Conservation (phyloP, 208 protist species). For the Leishmania braziliensis region DNA sequence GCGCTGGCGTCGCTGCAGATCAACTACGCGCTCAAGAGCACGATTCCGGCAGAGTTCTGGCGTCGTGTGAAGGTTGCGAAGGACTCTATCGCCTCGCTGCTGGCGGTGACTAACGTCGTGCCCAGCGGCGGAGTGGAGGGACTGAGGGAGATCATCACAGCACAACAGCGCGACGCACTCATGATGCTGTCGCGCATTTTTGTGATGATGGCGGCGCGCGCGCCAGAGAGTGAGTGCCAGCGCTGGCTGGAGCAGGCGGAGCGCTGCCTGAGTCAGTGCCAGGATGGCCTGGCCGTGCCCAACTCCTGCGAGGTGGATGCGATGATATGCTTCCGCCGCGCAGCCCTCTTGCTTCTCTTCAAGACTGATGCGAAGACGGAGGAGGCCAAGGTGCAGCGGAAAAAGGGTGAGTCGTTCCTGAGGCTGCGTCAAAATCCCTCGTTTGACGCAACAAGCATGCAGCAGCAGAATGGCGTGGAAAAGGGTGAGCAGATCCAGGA, state of each 20-base stretch:
- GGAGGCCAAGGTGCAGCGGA: slow-evolving; percentile 55
- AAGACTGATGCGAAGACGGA: slow-evolving; percentile 60
- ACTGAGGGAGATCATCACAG: slow-evolving; percentile 62
- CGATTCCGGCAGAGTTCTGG: slow-evolving; percentile 80
- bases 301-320: slow-evolving; percentile 51
- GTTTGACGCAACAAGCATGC: slow-evolving; percentile 13
- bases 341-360: slow-evolving; percentile 70
- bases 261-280: slow-evolving; percentile 77
- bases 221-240: slow-evolving; percentile 62
- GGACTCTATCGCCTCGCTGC: slow-evolving; percentile 73
- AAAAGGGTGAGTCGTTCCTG: slow-evolving; percentile 51
- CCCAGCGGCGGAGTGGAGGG: slow-evolving; percentile 62
- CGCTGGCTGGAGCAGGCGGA: slow-evolving; percentile 80
- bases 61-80: slow-evolving; percentile 77
- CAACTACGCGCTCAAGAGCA: slow-evolving; percentile 83
- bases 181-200: slow-evolving; percentile 74
- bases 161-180: slow-evolving; percentile 80
- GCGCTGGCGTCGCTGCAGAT: slow-evolving; percentile 72
- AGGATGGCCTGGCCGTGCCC: slow-evolving; percentile 40
- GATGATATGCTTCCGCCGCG: slow-evolving; percentile 72
- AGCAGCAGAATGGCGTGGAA: slow-evolving; percentile 49
- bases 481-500: slow-evolving; percentile 35
- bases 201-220: slow-evolving; percentile 85
- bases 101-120: slow-evolving; percentile 68
- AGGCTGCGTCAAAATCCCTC: slow-evolving; percentile 18